Evolutionary conservation across 2,329 filamentous ascomycete genomes (phyloP), one percentile per base, ranked within the genome.

Genomic region (Albophoma yamanashiensis): DNA sequence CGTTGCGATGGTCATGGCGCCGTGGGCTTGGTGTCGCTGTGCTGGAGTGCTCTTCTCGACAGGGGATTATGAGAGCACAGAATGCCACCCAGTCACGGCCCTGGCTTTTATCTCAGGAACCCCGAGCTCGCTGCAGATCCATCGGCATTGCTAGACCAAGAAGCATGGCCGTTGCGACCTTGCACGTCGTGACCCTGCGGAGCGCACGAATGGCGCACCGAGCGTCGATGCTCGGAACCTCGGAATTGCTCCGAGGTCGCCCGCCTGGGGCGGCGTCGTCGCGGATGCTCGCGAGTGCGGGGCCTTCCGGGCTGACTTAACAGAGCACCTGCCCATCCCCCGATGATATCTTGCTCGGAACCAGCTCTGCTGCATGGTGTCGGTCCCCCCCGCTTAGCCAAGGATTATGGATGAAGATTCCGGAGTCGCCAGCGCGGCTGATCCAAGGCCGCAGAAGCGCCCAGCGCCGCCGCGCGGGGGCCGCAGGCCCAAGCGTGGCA

Each of bases 401-500:
- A 43, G 52, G 58, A 47, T 34, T 52, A 59, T 59, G 58, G 52
- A 58, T 20, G 39, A 55, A 15, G 47, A 38, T 22, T 57, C 61
- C 58, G 56, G 43, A 42, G 58, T 59, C 22, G 59, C 34, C 38
- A 36, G 50, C 60, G 55, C 55, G 25, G 17, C 47, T 17, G 50
- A 60, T 31, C 58, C 27, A 31, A 31, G 47, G 42, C 55, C 61
- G 22, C 61, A 36, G 50, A 62, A 64, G 59, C 62, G 63, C 53
- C 56, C 56, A 25, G 52, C 34, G 6, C 25, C 62, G 1, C 34
- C 25, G 3, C 58, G 47, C 17, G 47, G 47, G 27, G 27, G 57
- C 20, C 62, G 63, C 1, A 62, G 66, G 0, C 59, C 65, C 9
- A 74, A 75, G 64, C 65, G 73, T 42, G 71, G 73, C 1, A 75